These are phyloP conservation scores for Ramaria rubella DNA, from an alignment of 768 basidiomycete genomes.

Conservation along the genomic window DNA sequence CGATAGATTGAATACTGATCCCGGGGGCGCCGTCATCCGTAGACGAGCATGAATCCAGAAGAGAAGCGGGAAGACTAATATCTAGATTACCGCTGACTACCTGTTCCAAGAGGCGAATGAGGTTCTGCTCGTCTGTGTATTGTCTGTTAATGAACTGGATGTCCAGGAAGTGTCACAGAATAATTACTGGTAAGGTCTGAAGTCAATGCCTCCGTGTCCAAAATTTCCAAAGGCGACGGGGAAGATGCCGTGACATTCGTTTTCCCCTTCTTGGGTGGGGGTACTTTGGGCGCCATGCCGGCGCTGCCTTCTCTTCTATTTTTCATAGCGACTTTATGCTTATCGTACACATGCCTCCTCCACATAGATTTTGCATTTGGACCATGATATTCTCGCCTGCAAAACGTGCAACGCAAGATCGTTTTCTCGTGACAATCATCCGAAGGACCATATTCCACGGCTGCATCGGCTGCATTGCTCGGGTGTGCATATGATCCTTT, in stretches of 20 bases:
- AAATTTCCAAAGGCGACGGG: not conserved
- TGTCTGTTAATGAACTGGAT: not conserved
- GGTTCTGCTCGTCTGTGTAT: constrained; percentile 7
- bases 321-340: constrained; percentile 86
- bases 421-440: constrained; percentile 56
- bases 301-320: constrained; percentile 62
- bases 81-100: constrained; percentile 9
- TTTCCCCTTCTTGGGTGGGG: not conserved
- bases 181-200: constrained; percentile 7
- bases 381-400: constrained; percentile 75
- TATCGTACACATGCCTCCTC: constrained; percentile 82
- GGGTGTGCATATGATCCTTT: constrained; percentile 16
- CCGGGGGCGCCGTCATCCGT: not conserved
- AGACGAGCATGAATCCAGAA: not conserved
- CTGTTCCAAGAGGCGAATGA: constrained; percentile 8
- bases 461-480: constrained; percentile 26
- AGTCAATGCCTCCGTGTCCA: not conserved
- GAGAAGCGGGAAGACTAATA: constrained; percentile 7
- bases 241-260: not conserved
- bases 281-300: not conserved
- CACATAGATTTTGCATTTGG: constrained; percentile 92
- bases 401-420: constrained; percentile 76
- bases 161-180: not conserved
- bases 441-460: constrained; percentile 38
- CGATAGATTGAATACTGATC: constrained; percentile 5